A percentile compares a stretch with the other conserved stretches of the same genome.
Conservation (phyloP, 2,329 filamentous ascomycete genomes). For the Pseudogymnoascus sp. region DNA sequence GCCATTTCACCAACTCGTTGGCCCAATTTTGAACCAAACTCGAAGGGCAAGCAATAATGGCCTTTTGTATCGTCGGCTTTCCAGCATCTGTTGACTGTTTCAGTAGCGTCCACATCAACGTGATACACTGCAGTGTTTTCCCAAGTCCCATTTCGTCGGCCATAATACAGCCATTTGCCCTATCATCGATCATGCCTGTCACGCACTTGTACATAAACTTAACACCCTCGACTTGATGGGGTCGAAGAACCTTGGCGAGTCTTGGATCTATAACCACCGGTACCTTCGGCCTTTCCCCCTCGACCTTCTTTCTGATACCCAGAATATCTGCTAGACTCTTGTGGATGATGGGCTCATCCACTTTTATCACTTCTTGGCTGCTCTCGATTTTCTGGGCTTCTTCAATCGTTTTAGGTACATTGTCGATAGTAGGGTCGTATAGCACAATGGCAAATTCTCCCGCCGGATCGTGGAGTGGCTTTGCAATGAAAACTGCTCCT, state of each 20-base stretch:
- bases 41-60: conserved; percentile 91
- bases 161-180: conserved; percentile 98
- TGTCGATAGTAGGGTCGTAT: conserved; percentile 89
- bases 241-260: conserved; percentile 80
- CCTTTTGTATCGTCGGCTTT: conserved; percentile 89
- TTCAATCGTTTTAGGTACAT: conserved; percentile 54
- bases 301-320: conserved; percentile 76
- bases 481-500: conserved; percentile 78
- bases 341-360: conserved; percentile 79
- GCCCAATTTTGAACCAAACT: conserved; percentile 98
- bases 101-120: conserved; percentile 90
- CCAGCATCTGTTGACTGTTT: conserved; percentile 96
- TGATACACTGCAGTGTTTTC: conserved; percentile 95
- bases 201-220: conserved; percentile 95
- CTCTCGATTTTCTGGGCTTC: conserved; percentile 40
- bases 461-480: conserved; percentile 85
- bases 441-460: conserved; percentile 96
- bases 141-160: conserved; percentile 98
- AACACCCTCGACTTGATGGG: conserved; percentile 96
- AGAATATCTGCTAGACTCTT: conserved; percentile 94
- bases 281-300: conserved; percentile 78
- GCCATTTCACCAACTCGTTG: conserved; percentile 94
- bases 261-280: conserved; percentile 93
- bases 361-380: conserved; percentile 40
- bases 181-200: conserved; percentile 88